A percentile compares a stretch with the other conserved stretches of the same genome.
Conservation (phyloP, 2,329 filamentous ascomycete species). For the Macrophomina phaseolina region DNA sequence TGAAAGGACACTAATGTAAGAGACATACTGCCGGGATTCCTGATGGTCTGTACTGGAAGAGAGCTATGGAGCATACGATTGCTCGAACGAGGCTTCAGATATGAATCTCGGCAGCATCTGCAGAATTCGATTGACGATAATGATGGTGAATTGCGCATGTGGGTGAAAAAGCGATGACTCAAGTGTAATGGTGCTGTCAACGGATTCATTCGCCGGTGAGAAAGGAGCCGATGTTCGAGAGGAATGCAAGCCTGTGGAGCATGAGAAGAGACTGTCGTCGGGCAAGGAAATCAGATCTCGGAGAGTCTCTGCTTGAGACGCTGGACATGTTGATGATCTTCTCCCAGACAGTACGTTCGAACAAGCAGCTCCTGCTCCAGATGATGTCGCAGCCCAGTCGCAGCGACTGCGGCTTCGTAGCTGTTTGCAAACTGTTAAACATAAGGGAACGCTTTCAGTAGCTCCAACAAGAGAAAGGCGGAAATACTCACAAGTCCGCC, state of each 20-base stretch:
- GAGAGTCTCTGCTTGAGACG: background rate
- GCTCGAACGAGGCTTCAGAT: no score
- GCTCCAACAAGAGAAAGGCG: background rate
- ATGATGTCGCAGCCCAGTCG: background rate
- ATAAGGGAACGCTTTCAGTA: background rate
- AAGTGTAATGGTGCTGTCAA: no score
- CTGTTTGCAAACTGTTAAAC: background rate
- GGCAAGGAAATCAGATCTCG: background rate
- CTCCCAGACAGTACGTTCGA: background rate
- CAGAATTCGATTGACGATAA: slow-evolving; percentile 31
- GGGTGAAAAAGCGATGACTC: no score
- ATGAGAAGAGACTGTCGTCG: no score
- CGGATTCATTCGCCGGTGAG: background rate
- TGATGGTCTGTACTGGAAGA: background rate
- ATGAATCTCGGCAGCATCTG: no score
- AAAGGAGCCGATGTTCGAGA: no score
- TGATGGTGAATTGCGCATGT: no score
- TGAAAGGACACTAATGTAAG: background rate
- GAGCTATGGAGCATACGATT: no score
- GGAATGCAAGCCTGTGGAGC: no score
- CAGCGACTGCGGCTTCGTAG: background rate
- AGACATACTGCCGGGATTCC: background rate
- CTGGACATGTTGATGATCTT: slow-evolving; percentile 2
- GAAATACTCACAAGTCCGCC: slow-evolving; percentile 11
- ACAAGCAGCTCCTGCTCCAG: background rate